Percentiles rank a stretch among this genome's conserved stretches.
phyloP scores from a whole-genome alignment of 2,329 filamentous ascomycete genomes.

The Monilinia laxa region DNA sequence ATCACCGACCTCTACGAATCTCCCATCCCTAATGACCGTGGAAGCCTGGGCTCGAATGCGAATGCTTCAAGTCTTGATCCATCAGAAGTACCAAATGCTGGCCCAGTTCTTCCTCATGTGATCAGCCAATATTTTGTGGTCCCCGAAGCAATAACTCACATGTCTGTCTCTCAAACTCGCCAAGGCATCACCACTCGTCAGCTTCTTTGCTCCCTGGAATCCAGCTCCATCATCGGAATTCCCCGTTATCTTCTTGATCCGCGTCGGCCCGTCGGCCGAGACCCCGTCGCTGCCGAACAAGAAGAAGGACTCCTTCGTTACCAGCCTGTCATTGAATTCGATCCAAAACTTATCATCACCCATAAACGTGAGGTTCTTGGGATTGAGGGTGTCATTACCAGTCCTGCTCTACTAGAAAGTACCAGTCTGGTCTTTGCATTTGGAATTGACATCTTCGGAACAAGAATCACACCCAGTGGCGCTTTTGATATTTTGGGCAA shows the following conservation, averaged over 20 bases:
- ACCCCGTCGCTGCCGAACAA: conserved; percentile 73
- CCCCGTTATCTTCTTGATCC: conserved; percentile 80
- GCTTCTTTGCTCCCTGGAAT: conserved; percentile 74
- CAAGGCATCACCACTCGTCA: conserved; percentile 88
- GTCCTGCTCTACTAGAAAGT: conserved; percentile 82
- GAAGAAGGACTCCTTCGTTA: conserved; percentile 84
- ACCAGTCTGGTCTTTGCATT: conserved; percentile 88
- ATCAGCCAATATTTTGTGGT: conserved; percentile 80
- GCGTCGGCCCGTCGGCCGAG: conserved; percentile 79
- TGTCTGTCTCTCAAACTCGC: conserved; percentile 83
- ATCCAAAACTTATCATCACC: conserved; percentile 75
- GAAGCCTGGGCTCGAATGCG: conserved; percentile 64
- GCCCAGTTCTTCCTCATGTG: conserved; percentile 66
- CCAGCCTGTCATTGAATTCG: conserved; percentile 73
- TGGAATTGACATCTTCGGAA: conserved; percentile 85
- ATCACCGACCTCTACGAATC: conserved; percentile 92
- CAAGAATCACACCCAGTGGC: conserved; percentile 80
- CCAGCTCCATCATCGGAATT: conserved; percentile 74
- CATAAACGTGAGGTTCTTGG: conserved; percentile 82
- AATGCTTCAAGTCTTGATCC: conserved; percentile 80
- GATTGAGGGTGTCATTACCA: conserved; percentile 69
- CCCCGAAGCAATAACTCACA: conserved; percentile 71
- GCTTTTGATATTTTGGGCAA: conserved; percentile 91
- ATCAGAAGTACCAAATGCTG: conserved; percentile 53
- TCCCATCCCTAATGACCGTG: conserved; percentile 76